phyloP scores from a whole-genome alignment of 345 rosid genomes.

The Brassica nigra region DNA sequence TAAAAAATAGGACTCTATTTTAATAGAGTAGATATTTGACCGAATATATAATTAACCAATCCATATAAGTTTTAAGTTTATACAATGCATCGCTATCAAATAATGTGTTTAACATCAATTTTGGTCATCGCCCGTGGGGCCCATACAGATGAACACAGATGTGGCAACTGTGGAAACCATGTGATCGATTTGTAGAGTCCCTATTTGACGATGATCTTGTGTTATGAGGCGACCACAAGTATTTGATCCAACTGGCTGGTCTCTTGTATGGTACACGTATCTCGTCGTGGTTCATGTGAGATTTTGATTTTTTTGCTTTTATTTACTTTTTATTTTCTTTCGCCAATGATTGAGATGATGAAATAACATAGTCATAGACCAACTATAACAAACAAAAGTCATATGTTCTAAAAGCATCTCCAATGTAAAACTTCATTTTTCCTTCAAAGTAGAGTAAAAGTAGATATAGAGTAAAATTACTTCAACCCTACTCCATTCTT shows the following conservation, averaged over 20 bases:
- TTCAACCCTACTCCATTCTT: too few relatives aligned
- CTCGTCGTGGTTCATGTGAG: slow-evolving; percentile 29
- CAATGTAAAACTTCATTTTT: too few relatives aligned
- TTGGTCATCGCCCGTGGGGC: slow-evolving; percentile 4
- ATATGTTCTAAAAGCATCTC: neutral
- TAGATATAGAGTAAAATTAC: too few relatives aligned
- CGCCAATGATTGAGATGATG: slow-evolving; percentile 7
- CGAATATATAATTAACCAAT: neutral
- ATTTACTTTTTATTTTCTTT: neutral
- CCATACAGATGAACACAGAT: neutral
- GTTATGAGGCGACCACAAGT: slow-evolving; percentile 4
- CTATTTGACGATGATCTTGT: slow-evolving; percentile 8
- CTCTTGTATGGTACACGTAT: slow-evolving; percentile 27
- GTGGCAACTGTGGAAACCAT: slow-evolving; percentile 28
- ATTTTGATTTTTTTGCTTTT: neutral
- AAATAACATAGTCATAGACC: neutral
- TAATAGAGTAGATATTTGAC: too few relatives aligned
- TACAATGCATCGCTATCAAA: slow-evolving; percentile 3
- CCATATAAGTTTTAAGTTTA: neutral
- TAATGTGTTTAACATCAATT: neutral
- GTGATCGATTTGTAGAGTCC: slow-evolving; percentile 33
- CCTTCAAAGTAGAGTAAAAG: too few relatives aligned
- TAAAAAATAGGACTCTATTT: too few relatives aligned
- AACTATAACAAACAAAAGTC: neutral
- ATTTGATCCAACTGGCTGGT: slow-evolving; percentile 21